These are phyloP conservation scores for Coemansia sp. DNA, from an alignment of 192 early-diverging fungal species.

Conservation along the genomic window DNA sequence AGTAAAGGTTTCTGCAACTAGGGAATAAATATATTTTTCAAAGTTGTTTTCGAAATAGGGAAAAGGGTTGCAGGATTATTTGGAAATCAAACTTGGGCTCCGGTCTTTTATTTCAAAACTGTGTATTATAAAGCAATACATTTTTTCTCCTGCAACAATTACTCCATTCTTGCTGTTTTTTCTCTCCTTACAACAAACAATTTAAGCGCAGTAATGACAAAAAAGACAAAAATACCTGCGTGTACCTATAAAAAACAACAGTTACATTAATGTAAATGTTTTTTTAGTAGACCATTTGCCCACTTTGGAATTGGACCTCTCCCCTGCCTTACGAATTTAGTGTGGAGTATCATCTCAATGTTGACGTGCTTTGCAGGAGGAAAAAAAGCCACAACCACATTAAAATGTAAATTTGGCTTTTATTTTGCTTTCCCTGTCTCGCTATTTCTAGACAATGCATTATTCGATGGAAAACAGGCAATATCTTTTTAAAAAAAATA, in stretches of 20 bases:
- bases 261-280: background rate
- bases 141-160: background rate
- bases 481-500: too few relatives aligned
- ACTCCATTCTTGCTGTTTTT: background rate
- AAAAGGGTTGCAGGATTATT: too few relatives aligned
- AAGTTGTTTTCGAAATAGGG: too few relatives aligned
- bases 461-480: background rate
- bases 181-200: background rate
- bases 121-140: too few relatives aligned
- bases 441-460: background rate
- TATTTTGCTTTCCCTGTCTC: background rate
- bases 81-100: too few relatives aligned
- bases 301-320: background rate
- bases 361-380: too few relatives aligned
- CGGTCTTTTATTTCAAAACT: too few relatives aligned
- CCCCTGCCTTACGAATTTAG: background rate
- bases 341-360: background rate
- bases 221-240: background rate
- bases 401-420: background rate
- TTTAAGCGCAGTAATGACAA: background rate
- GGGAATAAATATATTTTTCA: too few relatives aligned
- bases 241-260: slow-evolving; percentile 5
- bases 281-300: background rate
- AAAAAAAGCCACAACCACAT: background rate
- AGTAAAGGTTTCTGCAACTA: too few relatives aligned